phyloP scores from a whole-genome alignment of 441 rosid species.

The Breynia disticha region DNA sequence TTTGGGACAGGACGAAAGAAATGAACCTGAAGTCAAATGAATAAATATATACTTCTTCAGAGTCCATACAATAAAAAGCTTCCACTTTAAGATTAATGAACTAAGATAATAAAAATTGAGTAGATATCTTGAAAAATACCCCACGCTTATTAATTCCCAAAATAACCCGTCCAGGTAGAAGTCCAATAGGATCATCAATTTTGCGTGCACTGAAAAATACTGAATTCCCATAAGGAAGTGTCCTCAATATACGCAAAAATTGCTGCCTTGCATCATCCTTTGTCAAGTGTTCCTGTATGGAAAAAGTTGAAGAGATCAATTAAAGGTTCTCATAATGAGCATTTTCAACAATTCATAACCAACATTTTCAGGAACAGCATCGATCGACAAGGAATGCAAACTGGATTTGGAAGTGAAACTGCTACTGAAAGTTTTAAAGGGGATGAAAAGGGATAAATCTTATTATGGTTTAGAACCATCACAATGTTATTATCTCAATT shows the following conservation, averaged over 20 bases:
- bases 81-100: neutral
- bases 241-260: conserved; percentile 71
- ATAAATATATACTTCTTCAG: no score
- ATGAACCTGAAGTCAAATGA: conserved; percentile 49
- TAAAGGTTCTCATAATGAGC: conserved; percentile 1
- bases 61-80: no score
- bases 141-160: conserved; percentile 97
- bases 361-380: neutral
- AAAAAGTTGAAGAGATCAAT: conserved; percentile 12
- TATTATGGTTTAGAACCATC: no score
- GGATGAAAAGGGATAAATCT: no score
- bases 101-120: neutral
- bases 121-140: conserved; percentile 37
- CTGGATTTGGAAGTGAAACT: no score
- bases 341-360: neutral
- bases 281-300: conserved; percentile 62
- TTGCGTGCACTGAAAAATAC: conserved; percentile 90
- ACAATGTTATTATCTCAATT: no score
- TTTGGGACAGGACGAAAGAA: conserved; percentile 98
- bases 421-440: no score
- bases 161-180: conserved; percentile 85
- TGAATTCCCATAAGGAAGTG: conserved; percentile 88
- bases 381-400: no score
- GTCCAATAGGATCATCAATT: conserved; percentile 98
- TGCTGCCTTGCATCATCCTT: conserved; percentile 98